These are phyloP conservation scores for Trichoderma sp. DNA, from an alignment of 2,329 filamentous ascomycete genomes.

Conservation along the genomic window DNA sequence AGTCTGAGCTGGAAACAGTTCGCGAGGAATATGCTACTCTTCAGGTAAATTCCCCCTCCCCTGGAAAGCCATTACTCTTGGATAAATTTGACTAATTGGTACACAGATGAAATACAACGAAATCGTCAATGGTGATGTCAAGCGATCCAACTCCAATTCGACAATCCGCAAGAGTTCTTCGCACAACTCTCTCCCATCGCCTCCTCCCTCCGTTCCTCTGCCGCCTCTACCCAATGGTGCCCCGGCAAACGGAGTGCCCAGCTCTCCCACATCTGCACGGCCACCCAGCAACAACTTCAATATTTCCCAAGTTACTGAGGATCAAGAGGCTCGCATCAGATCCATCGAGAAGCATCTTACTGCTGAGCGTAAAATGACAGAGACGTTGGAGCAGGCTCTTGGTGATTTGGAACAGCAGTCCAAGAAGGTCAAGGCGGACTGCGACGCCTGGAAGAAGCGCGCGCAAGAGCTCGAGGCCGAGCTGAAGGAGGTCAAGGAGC, in stretches of 20 bases:
- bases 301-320: constrained; percentile 81
- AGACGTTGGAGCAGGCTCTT: constrained; percentile 91
- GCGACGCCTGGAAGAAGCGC: constrained; percentile 88
- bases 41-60: constrained; percentile 61
- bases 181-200: constrained; percentile 82
- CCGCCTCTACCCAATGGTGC: constrained; percentile 75
- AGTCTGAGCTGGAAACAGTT: constrained; percentile 67
- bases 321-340: constrained; percentile 91
- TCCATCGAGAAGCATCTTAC: constrained; percentile 96
- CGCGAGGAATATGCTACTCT: constrained; percentile 72
- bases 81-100: constrained; percentile 29
- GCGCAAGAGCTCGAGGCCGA: constrained; percentile 73
- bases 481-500: constrained; percentile 64
- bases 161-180: constrained; percentile 84
- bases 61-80: too few relatives aligned
- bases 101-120: constrained; percentile 63
- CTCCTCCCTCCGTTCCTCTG: constrained; percentile 92
- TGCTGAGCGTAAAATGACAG: constrained; percentile 94
- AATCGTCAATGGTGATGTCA: constrained; percentile 46
- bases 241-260: constrained; percentile 47
- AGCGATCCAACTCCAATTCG: constrained; percentile 64
- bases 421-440: constrained; percentile 87
- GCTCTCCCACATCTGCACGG: constrained; percentile 60
- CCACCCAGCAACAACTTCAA: constrained; percentile 72
- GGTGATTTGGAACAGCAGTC: constrained; percentile 90